Evolutionary conservation across 164 flowering plant species (phyloP).

Genomic region (Dillenia turbinata): DNA sequence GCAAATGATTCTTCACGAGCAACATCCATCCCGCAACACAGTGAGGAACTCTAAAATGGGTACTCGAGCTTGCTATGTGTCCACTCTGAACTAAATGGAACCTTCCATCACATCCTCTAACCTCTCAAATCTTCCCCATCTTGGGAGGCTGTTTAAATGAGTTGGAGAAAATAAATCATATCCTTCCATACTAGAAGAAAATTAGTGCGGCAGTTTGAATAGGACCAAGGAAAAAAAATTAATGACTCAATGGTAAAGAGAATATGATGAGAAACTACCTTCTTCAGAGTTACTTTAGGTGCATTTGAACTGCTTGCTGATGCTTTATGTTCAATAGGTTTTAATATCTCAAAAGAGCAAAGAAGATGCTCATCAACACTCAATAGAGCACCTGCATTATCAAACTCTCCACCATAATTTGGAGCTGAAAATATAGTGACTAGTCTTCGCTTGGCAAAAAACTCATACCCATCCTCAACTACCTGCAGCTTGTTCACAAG

Average conservation of each 20-base stretch:
- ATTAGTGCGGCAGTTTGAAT: not conserved
- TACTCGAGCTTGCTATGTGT: too few species aligned
- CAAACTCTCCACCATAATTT: constrained; percentile 52
- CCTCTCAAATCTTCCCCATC: constrained; percentile 4
- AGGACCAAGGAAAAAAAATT: not conserved
- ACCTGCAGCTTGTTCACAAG: constrained; percentile 22
- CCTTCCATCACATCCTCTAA: constrained; percentile 1
- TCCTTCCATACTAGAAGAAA: not conserved
- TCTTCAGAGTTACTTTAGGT: constrained; percentile 16
- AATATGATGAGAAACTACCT: constrained; percentile 22
- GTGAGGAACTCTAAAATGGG: not conserved
- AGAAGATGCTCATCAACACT: constrained; percentile 38
- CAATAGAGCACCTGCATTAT: constrained; percentile 49
- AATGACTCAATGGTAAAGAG: not conserved
- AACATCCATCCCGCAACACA: not conserved
- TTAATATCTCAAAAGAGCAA: constrained; percentile 49
- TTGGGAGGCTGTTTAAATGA: constrained; percentile 15
- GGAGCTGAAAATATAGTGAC: constrained; percentile 59
- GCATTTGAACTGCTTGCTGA: constrained; percentile 19
- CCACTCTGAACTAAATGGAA: not conserved
- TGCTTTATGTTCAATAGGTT: constrained; percentile 22
- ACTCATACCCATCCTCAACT: constrained; percentile 59
- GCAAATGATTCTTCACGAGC: not conserved
- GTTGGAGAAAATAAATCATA: not conserved
- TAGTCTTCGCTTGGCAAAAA: constrained; percentile 43